Conservation (phyloP, 2,329 filamentous ascomycete species). For the Fusarium verticillioides region DNA sequence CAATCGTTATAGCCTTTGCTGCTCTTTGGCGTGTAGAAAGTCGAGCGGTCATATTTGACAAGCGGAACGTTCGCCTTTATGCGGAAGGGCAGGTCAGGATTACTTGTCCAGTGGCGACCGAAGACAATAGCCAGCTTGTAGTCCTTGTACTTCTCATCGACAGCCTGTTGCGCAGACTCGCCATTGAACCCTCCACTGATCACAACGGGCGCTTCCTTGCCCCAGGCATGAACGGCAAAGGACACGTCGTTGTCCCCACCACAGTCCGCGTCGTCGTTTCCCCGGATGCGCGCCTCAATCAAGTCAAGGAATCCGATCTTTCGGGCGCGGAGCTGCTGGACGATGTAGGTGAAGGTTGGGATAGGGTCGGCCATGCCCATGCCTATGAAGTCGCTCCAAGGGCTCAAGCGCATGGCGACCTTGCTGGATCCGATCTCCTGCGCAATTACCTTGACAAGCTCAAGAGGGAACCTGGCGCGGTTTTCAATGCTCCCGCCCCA, state of each 20-base stretch:
- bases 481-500: not conserved
- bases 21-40: not conserved
- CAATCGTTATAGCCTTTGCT: not conserved
- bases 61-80: not conserved
- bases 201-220: not conserved
- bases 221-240: not conserved
- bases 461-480: not conserved
- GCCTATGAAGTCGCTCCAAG: not conserved
- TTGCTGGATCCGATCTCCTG: fast-evolving
- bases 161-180: not conserved
- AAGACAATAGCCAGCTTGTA: not conserved
- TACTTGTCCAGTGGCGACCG: not conserved
- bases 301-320: fast-evolving
- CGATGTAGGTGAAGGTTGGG: not conserved
- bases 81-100: not conserved
- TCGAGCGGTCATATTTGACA: not conserved
- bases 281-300: not conserved
- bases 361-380: not conserved
- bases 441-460: fast-evolving
- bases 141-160: not conserved
- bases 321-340: not conserved
- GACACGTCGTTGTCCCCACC: not conserved
- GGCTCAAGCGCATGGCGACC: not conserved
- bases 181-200: not conserved
- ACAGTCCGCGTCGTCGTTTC: fast-evolving